phyloP scores from a whole-genome alignment of 805 yeast genomes.

The Candida taoyuanica region DNA sequence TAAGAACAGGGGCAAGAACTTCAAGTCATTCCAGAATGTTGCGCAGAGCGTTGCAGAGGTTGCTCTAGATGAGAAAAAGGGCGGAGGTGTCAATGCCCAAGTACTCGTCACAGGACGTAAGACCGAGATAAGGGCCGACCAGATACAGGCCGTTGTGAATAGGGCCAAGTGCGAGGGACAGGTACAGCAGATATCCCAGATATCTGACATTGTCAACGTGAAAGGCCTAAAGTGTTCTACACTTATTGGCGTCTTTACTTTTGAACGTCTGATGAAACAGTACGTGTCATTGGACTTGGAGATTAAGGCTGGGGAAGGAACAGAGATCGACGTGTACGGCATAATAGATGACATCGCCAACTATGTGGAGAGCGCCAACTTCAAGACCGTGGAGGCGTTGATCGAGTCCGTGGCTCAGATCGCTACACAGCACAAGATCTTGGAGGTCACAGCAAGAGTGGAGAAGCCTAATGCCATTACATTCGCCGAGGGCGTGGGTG shows the following conservation, averaged over 20 bases:
- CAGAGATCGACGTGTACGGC: conserved; percentile 27
- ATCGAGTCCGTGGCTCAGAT: conserved; percentile 68
- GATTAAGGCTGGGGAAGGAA: conserved; percentile 37
- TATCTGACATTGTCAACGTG: conserved; percentile 33
- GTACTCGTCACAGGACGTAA: conserved; percentile 42
- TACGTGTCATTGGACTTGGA: conserved; percentile 56
- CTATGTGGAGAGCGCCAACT: conserved; percentile 74
- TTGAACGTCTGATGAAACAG: conserved; percentile 81
- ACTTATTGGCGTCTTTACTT: conserved; percentile 89
- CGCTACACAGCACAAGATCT: conserved; percentile 35
- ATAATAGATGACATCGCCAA: conserved; percentile 46
- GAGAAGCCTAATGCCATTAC: conserved; percentile 87
- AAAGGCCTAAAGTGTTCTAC: conserved; percentile 57
- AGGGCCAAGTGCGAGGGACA: conserved; percentile 27
- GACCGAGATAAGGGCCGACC: conserved; percentile 54
- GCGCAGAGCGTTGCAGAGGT: conserved; percentile 44
- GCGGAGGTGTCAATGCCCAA: conserved; percentile 44
- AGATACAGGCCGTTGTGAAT: conserved; percentile 38
- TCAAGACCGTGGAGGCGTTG: conserved; percentile 91
- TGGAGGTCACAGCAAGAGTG: conserved; percentile 52
- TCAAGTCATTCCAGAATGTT: conserved; percentile 32
- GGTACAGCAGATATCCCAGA: conserved; percentile 8
- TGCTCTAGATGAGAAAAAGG: conserved; percentile 40
- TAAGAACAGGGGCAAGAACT: conserved; percentile 32
- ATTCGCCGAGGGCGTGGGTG: conserved; percentile 87